phyloP scores from a whole-genome alignment of 345 rosid species.

The Hirschfeldia incana region DNA sequence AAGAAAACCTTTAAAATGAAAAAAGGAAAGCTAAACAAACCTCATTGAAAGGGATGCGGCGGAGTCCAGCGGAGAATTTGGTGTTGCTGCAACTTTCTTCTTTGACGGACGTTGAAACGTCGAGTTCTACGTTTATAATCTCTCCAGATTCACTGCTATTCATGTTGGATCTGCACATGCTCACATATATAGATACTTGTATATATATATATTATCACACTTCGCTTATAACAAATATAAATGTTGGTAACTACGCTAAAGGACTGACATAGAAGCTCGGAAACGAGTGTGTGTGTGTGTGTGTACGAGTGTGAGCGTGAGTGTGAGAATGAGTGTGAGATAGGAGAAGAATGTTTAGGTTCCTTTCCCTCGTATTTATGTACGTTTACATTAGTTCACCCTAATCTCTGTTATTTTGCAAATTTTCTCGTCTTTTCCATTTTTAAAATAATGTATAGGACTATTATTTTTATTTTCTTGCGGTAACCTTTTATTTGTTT shows the following conservation, averaged over 20 bases:
- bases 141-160: slow-evolving; percentile 31
- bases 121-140: slow-evolving; percentile 29
- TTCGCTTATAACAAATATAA: slow-evolving; percentile 13
- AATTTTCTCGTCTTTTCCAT: background rate
- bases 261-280: slow-evolving; percentile 19
- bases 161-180: slow-evolving; percentile 32
- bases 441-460: background rate
- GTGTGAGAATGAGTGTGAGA: slow-evolving; percentile 25
- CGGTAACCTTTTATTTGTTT: background rate
- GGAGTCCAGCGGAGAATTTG: slow-evolving; percentile 33
- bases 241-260: slow-evolving; percentile 19
- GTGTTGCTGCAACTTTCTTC: slow-evolving; percentile 20
- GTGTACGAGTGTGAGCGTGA: background rate
- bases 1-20: background rate
- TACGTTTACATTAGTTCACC: slow-evolving; percentile 7
- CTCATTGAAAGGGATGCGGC: slow-evolving; percentile 41
- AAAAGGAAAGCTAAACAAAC: slow-evolving; percentile 12
- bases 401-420: slow-evolving; percentile 9
- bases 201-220: slow-evolving; percentile 12
- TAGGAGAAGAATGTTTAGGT: slow-evolving; percentile 33
- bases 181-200: slow-evolving; percentile 8
- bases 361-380: slow-evolving; percentile 30
- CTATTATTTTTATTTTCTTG: background rate
- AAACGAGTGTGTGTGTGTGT: slow-evolving; percentile 2
- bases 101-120: slow-evolving; percentile 27